A percentile compares a stretch with the other conserved stretches of the same genome.
phyloP scores from a whole-genome alignment of 257 asterid genomes.

The Solanum lycopersicoides region DNA sequence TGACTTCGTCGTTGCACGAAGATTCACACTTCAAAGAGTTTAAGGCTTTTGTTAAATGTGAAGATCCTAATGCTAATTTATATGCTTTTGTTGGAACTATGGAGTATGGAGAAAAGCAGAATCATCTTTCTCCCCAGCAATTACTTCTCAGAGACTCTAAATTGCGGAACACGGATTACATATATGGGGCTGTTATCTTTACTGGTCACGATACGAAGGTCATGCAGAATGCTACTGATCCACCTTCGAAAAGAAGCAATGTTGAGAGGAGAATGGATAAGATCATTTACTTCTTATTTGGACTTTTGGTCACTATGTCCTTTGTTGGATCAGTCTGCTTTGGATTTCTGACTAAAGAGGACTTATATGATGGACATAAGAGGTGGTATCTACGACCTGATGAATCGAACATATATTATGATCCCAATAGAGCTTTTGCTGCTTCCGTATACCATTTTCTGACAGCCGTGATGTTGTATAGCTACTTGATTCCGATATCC shows the following conservation, averaged over 20 bases:
- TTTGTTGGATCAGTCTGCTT: conserved; percentile 67
- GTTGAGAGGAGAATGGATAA: conserved; percentile 87
- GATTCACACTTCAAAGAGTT: conserved; percentile 41
- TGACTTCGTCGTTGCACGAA: conserved; percentile 39
- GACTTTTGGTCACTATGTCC: conserved; percentile 48
- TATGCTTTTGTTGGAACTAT: conserved; percentile 75
- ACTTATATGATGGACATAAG: conserved; percentile 36
- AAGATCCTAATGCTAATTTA: conserved; percentile 88
- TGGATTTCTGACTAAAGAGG: conserved; percentile 54
- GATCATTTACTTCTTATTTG: conserved; percentile 64
- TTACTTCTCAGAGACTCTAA: conserved; percentile 83
- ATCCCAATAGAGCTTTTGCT: conserved; percentile 54
- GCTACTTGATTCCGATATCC: conserved; percentile 77
- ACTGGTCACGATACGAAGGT: conserved; percentile 93
- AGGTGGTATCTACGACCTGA: conserved; percentile 77
- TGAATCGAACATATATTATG: conserved; percentile 42
- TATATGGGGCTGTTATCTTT: conserved; percentile 79
- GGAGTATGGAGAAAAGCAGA: conserved; percentile 45
- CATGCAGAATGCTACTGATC: conserved; percentile 75
- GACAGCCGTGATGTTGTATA: conserved; percentile 72
- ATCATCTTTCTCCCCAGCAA: conserved; percentile 81
- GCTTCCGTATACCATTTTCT: conserved; percentile 72
- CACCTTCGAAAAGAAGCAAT: conserved; percentile 90
- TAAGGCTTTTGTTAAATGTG: conserved; percentile 60
- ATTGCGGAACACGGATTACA: conserved; percentile 59